Conservation (phyloP, 768 basidiomycete species). For the Phaffia tasmanica region DNA sequence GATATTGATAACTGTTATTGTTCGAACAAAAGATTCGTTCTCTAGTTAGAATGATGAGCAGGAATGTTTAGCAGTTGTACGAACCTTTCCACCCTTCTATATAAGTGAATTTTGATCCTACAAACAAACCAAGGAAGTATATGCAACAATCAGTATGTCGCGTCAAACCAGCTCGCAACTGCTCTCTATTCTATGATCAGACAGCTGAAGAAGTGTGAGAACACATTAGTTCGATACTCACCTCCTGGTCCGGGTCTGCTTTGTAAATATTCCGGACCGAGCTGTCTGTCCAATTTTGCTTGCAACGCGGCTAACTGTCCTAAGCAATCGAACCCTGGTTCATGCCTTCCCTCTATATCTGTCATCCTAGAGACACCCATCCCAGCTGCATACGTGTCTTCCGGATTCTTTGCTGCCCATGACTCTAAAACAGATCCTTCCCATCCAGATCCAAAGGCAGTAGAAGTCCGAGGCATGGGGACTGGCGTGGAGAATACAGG, state of each 20-base stretch:
- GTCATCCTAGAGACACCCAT: background rate
- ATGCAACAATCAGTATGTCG: background rate
- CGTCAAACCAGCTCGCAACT: background rate
- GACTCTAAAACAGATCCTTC: background rate
- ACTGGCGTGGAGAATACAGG: background rate
- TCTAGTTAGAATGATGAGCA: too few relatives aligned
- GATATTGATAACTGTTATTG: constrained; percentile 62
- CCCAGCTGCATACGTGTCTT: background rate
- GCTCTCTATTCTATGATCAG: background rate
- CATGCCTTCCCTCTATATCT: background rate
- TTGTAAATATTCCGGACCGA: constrained; percentile 90
- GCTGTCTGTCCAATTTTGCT: constrained; percentile 67
- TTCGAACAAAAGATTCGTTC: background rate
- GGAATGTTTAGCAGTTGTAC: constrained; percentile 1
- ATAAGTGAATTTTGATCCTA: constrained; percentile 75
- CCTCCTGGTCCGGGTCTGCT: constrained; percentile 65
- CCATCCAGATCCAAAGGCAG: constrained; percentile 21
- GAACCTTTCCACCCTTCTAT: constrained; percentile 82
- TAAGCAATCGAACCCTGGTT: constrained; percentile 41
- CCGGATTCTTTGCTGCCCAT: constrained; percentile 1
- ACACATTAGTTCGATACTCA: constrained; percentile 2
- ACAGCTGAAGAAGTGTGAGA: background rate
- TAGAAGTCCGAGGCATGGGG: background rate
- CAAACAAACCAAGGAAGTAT: background rate
- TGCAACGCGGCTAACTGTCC: constrained; percentile 62